Conservation (phyloP, 2,329 filamentous ascomycete species). For the Pseudocercospora musae region DNA sequence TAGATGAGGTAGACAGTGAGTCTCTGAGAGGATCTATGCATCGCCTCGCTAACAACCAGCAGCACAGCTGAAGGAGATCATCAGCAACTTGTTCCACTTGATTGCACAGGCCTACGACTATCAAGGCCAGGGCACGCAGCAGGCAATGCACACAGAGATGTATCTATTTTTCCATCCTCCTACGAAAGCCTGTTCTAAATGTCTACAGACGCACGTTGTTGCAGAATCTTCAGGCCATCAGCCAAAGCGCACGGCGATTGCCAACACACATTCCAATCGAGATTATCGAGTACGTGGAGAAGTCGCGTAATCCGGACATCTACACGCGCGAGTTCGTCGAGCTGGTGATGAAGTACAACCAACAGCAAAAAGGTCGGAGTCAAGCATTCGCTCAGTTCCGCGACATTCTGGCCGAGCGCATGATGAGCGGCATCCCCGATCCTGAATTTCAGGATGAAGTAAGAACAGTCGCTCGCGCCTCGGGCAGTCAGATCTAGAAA, state of each 20-base stretch:
- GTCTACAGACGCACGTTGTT: constrained; percentile 50
- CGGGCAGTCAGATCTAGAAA: constrained; percentile 35
- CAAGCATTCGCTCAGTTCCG: constrained; percentile 58
- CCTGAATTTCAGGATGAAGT: constrained; percentile 55
- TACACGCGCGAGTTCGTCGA: constrained; percentile 66
- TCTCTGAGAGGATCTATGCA: neutral
- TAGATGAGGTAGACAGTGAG: constrained; percentile 34
- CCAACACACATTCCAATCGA: constrained; percentile 57
- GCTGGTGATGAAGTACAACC: constrained; percentile 60
- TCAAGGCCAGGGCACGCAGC: constrained; percentile 54
- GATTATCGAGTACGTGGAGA: constrained; percentile 63
- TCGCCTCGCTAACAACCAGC: constrained; percentile 11
- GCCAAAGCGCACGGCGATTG: constrained; percentile 47
- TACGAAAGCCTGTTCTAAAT: constrained; percentile 11
- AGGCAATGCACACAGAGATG: constrained; percentile 58
- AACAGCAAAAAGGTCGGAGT: constrained; percentile 59
- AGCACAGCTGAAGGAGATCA: constrained; percentile 58
- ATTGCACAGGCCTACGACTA: constrained; percentile 60
- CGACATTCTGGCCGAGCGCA: constrained; percentile 57
- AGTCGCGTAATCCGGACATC: constrained; percentile 63
- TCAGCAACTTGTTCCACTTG: constrained; percentile 60
- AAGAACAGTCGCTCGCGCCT: constrained; percentile 47
- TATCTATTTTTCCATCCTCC: constrained; percentile 29
- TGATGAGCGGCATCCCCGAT: constrained; percentile 58
- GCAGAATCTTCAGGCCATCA: constrained; percentile 52